These are phyloP conservation scores for Lipomyces chichibuensis DNA, from an alignment of 805 yeast genomes.

Conservation along the genomic window DNA sequence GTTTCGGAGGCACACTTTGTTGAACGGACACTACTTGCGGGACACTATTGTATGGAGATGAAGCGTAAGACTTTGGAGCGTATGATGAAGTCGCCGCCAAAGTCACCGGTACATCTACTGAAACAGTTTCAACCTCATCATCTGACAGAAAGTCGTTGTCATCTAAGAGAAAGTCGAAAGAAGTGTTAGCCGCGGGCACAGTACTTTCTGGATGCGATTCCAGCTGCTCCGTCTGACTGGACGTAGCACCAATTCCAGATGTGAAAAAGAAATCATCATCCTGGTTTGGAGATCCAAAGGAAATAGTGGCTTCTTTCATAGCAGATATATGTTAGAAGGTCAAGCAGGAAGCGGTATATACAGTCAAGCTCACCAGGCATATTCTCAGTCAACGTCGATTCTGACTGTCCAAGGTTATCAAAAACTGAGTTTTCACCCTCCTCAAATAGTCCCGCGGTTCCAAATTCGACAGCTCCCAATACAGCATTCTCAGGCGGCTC, in stretches of 20 bases:
- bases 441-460: not conserved
- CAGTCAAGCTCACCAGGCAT: not conserved
- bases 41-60: not conserved
- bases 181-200: not conserved
- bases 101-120: conserved; percentile 1
- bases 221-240: not conserved
- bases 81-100: conserved; percentile 8
- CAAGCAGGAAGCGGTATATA: not conserved
- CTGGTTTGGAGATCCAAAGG: not conserved
- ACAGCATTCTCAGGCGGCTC: not conserved
- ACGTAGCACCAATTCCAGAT: not conserved
- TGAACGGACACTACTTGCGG: conserved; percentile 8
- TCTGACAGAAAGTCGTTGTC: conserved; percentile 33
- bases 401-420: not conserved
- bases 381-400: not conserved
- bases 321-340: not conserved
- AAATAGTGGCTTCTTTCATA: not conserved
- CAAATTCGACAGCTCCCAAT: not conserved
- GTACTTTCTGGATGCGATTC: not conserved
- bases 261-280: conserved; percentile 17
- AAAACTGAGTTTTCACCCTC: not conserved
- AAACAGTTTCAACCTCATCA: conserved; percentile 12
- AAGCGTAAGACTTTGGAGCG: conserved; percentile 5
- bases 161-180: conserved; percentile 31
- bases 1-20: conserved; percentile 6